Conservation (phyloP, 768 basidiomycete genomes). For the Boletus patriciae region DNA sequence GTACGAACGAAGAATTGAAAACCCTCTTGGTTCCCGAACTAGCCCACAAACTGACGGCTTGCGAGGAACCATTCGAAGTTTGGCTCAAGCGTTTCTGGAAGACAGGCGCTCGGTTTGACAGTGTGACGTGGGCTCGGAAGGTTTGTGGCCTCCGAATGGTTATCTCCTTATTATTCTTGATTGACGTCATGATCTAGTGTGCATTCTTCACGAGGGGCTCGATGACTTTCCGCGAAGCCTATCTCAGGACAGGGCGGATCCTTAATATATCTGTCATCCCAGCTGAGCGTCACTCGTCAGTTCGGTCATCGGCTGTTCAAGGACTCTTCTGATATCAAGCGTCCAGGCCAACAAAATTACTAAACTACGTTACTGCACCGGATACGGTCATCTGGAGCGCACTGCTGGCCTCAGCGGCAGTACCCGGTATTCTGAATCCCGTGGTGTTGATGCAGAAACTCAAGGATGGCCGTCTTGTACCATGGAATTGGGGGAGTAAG, state of each 20-base stretch:
- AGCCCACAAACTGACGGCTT: constrained; percentile 80
- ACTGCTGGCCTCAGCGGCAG: constrained; percentile 85
- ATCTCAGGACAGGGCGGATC: constrained; percentile 87
- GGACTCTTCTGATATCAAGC: constrained; percentile 5
- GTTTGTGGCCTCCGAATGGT: constrained; percentile 38
- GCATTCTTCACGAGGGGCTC: constrained; percentile 91
- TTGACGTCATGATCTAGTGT: constrained; percentile 44
- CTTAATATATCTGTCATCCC: constrained; percentile 94
- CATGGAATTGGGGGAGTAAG: constrained; percentile 93
- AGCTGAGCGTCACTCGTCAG: constrained; percentile 82
- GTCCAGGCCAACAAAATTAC: constrained; percentile 83
- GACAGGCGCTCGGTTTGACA: constrained; percentile 96
- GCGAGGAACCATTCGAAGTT: constrained; percentile 69
- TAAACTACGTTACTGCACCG: constrained; percentile 96
- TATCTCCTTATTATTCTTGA: neutral
- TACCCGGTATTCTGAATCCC: constrained; percentile 93
- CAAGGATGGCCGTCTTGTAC: constrained; percentile 72
- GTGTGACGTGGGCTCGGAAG: constrained; percentile 87
- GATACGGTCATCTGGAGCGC: constrained; percentile 85
- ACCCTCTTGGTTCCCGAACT: constrained; percentile 76
- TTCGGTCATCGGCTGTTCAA: constrained; percentile 10
- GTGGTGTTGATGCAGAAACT: constrained; percentile 95
- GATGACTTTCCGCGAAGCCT: constrained; percentile 95
- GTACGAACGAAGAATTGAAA: constrained; percentile 85
- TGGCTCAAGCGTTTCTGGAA: constrained; percentile 74